Evolutionary conservation across 140 eudicot genomes (phyloP).

Genomic region (Oenanthe javanica): DNA sequence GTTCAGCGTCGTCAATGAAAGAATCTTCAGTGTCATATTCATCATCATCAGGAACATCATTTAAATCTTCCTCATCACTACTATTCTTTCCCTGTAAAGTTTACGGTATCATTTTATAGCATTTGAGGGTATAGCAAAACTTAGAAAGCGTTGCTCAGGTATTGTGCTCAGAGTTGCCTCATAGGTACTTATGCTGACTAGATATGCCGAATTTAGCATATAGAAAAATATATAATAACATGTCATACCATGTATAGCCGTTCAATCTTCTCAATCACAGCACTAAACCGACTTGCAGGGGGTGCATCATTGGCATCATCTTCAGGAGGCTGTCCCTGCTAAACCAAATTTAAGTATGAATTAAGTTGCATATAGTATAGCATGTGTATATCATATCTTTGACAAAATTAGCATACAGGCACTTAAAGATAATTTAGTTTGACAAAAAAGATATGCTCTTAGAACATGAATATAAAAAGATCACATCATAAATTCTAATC

Average conservation of each 20-base stretch:
- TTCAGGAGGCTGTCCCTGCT: slow-evolving; percentile 49
- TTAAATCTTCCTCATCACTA: slow-evolving; percentile 77
- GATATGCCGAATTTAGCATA: neutral
- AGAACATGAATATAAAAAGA: neutral
- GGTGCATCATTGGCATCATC: slow-evolving; percentile 61
- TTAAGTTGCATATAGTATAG: neutral
- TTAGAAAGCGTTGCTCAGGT: slow-evolving; percentile 3
- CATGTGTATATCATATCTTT: neutral
- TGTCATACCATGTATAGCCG: slow-evolving; percentile 79
- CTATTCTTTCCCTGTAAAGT: slow-evolving; percentile 79
- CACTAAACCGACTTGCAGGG: slow-evolving; percentile 73
- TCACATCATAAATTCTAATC: neutral
- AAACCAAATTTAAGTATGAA: neutral
- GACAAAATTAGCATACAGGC: too few relatives aligned
- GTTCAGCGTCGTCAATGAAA: slow-evolving; percentile 86
- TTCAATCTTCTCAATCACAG: slow-evolving; percentile 93
- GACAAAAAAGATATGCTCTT: neutral
- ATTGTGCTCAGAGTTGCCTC: neutral
- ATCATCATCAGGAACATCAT: slow-evolving; percentile 92
- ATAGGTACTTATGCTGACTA: neutral
- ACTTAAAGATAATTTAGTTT: neutral
- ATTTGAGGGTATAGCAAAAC: neutral
- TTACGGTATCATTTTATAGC: slow-evolving; percentile 8
- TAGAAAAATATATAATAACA: neutral
- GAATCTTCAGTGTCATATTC: slow-evolving; percentile 98